Percentiles rank a stretch among this genome's conserved stretches.
phyloP scores from a whole-genome alignment of 768 basidiomycete species.

The Podaxis carcinomalis region DNA sequence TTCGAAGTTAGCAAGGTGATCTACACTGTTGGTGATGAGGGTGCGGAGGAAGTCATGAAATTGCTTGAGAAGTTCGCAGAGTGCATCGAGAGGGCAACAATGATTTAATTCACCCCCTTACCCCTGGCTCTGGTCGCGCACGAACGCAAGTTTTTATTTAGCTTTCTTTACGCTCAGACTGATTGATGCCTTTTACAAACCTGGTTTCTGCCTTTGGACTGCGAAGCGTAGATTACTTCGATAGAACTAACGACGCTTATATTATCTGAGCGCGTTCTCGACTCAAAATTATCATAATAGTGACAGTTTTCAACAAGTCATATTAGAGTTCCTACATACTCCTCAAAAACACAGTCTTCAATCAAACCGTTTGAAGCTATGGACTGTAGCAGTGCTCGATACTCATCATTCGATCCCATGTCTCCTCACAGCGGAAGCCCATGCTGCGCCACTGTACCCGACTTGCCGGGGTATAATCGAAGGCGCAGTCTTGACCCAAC shows the following conservation, averaged over 20 bases:
- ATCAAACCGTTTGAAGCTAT: background rate
- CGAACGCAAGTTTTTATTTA: background rate
- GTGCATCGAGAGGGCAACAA: background rate
- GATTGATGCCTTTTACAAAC: background rate
- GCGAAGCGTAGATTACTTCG: background rate
- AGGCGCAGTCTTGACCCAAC: background rate
- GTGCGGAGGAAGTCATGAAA: constrained; percentile 42
- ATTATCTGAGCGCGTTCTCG: background rate
- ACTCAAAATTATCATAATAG: background rate
- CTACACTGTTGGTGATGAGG: constrained; percentile 66
- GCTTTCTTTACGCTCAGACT: background rate
- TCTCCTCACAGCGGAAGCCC: constrained; percentile 5
- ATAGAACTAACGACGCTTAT: background rate
- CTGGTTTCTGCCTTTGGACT: background rate
- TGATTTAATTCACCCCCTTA: background rate
- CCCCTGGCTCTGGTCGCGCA: background rate
- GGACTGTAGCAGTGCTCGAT: background rate
- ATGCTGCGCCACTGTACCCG: constrained; percentile 10
- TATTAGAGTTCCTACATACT: background rate
- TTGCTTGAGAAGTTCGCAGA: constrained; percentile 47
- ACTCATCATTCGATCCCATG: background rate
- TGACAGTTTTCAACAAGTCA: background rate
- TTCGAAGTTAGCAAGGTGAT: constrained; percentile 77
- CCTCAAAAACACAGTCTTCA: background rate
- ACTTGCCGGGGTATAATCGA: background rate